phyloP scores from a whole-genome alignment of 1,284 basidiomycete species.

The Meira nashicola region DNA sequence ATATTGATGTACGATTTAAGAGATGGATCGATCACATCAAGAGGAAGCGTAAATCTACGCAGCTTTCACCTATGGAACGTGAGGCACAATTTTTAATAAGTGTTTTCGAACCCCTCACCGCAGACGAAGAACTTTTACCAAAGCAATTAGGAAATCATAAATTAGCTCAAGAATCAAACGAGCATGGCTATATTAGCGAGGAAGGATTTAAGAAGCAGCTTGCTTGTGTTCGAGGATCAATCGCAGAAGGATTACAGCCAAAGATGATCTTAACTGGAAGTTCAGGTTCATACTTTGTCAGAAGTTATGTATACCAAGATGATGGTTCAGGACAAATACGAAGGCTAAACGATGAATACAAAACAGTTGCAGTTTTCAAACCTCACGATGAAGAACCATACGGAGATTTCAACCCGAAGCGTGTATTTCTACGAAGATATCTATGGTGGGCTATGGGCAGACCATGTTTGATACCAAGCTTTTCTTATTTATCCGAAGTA shows the following conservation, averaged over 20 bases:
- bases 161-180: neutral
- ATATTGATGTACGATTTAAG: constrained; percentile 35
- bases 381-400: constrained; percentile 52
- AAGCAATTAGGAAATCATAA: neutral
- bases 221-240: constrained; percentile 33
- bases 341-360: neutral
- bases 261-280: constrained; percentile 50
- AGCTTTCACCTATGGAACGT: neutral
- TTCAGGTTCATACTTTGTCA: constrained; percentile 48
- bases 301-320: constrained; percentile 12
- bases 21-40: constrained; percentile 35
- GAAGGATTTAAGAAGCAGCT: constrained; percentile 20
- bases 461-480: constrained; percentile 50
- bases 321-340: neutral
- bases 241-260: constrained; percentile 36
- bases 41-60: constrained; percentile 9
- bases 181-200: constrained; percentile 1
- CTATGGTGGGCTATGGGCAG: constrained; percentile 53
- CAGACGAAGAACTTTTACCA: neutral
- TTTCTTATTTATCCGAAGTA: constrained; percentile 61
- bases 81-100: constrained; percentile 18
- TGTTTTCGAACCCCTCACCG: constrained; percentile 15
- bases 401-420: constrained; percentile 48
- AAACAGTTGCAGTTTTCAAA: constrained; percentile 47
- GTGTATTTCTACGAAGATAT: constrained; percentile 49